Base-by-base conservation (phyloP, 2,329 filamentous ascomycete genomes). In the Apiospora hydei region DNA sequence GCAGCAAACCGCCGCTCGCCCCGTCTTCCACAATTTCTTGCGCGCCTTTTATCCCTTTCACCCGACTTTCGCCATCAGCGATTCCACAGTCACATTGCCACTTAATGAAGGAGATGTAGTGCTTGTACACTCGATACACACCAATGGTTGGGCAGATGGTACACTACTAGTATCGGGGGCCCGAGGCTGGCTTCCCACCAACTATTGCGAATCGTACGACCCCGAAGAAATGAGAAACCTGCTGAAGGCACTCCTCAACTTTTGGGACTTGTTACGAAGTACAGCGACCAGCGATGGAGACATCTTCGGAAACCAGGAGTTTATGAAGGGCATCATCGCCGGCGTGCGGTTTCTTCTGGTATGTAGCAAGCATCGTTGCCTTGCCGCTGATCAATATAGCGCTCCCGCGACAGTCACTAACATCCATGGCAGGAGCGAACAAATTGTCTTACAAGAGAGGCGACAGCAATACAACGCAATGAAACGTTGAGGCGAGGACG, bases 81-180 rank as follows among this genome's bases (percentile, higher is more conserved):
- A 95, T 72, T 92, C 93, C 14, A 96, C 94, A 13, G 93, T 98
- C 71, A 98, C 96, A 14, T 86, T 98, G 14, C 93, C 95, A 30
- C 88, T 99, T 71, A 93, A 94, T 76, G 92, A 96, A 80, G 96
- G 96, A 72, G 96, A 99, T 79, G 90, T 99, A 68, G 92, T 99
- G 70, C 84, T 99, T 72, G 93, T 99, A 30, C 96, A 99, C 82
- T 98, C 96, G 4, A 94, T 98, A 76, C 96, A 99, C 82, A 96
- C 94, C 73, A 99, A 98, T 84, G 96, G 96, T 77, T 99, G 96
- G 96, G 96, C 96, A 44, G 96, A 99, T 81, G 96, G 96, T 69
- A 99, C 96, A 0, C 86, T 98, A 53, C 84, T 99, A 73, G 89
- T 92, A 34, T 94, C 95, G 3, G 96, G 96, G 38, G 93, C 93